These are phyloP conservation scores for Termitomyces sp. DNA, from an alignment of 768 basidiomycete species.

Conservation along the genomic window DNA sequence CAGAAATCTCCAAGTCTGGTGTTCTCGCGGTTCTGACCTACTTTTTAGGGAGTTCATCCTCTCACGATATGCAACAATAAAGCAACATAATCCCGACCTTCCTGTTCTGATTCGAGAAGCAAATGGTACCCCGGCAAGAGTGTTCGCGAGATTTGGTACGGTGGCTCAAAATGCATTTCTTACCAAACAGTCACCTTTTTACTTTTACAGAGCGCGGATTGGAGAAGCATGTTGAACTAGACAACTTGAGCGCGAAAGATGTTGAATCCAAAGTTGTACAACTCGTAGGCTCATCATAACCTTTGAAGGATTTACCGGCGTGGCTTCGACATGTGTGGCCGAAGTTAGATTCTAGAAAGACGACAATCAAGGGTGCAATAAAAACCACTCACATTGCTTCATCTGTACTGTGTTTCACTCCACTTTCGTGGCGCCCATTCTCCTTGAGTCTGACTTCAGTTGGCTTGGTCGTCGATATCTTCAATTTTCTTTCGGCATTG, in stretches of 20 bases:
- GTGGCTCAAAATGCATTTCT: conserved; percentile 8
- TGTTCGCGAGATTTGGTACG: conserved; percentile 85
- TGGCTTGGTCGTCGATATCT: not conserved
- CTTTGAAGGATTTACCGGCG: not conserved
- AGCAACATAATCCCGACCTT: conserved; percentile 83
- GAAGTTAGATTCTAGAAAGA: not conserved
- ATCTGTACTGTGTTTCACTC: not conserved
- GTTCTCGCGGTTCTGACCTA: not conserved
- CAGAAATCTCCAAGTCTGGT: conserved; percentile 13
- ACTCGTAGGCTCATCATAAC: conserved; percentile 42
- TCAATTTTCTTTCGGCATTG: not conserved
- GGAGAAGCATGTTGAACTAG: conserved; percentile 77
- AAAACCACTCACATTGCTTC: not conserved
- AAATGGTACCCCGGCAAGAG: conserved; percentile 70
- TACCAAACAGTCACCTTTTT: conserved; percentile 5
- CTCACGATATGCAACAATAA: conserved; percentile 67
- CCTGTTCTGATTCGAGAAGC: conserved; percentile 82
- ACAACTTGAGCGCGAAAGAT: conserved; percentile 65
- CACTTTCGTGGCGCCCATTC: too few relatives aligned
- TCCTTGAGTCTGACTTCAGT: not conserved
- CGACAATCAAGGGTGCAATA: not conserved
- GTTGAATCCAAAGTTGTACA: conserved; percentile 68
- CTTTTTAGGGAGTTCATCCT: conserved; percentile 68
- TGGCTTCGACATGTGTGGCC: not conserved
- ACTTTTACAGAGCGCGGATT: conserved; percentile 61